Conservation (phyloP, 805 yeast genomes). For the Spathaspora hagerdaliae region DNA sequence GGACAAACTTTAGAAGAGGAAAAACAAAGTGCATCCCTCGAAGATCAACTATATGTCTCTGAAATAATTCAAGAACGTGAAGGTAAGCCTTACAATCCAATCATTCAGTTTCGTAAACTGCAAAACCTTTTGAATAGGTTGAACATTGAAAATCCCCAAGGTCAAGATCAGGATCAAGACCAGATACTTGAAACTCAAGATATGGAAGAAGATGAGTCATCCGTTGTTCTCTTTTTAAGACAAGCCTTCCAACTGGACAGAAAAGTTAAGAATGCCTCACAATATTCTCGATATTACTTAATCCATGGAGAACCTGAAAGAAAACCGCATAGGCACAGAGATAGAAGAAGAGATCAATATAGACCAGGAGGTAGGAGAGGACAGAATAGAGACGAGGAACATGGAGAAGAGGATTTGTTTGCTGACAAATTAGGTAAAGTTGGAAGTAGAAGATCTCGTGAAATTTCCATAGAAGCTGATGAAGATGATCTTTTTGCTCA, state of each 20-base stretch:
- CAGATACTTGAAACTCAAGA: neutral
- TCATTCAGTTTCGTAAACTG: constrained; percentile 29
- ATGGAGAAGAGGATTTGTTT: constrained; percentile 29
- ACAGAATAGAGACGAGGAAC: neutral
- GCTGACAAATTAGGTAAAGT: constrained; percentile 20
- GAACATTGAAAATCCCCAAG: constrained; percentile 14
- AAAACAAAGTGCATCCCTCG: constrained; percentile 7
- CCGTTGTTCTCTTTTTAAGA: constrained; percentile 40
- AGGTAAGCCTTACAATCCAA: constrained; percentile 38
- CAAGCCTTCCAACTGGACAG: constrained; percentile 51
- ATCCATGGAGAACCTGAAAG: constrained; percentile 68
- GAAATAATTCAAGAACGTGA: constrained; percentile 32
- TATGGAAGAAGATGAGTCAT: constrained; percentile 39
- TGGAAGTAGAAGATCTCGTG: neutral
- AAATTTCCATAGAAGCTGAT: constrained; percentile 4
- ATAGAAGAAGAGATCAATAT: constrained; percentile 9
- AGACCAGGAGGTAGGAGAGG: constrained; percentile 7
- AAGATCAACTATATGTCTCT: constrained; percentile 15
- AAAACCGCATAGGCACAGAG: constrained; percentile 19
- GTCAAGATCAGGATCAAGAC: constrained; percentile 9
- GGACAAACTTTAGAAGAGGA: constrained; percentile 8
- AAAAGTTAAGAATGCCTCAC: constrained; percentile 54
- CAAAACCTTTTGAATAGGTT: constrained; percentile 26
- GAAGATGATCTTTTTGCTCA: constrained; percentile 36
- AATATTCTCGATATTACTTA: constrained; percentile 59